Base-by-base conservation (phyloP, 2,329 filamentous ascomycete species). In the Phyllosticta paracitricarpa region DNA sequence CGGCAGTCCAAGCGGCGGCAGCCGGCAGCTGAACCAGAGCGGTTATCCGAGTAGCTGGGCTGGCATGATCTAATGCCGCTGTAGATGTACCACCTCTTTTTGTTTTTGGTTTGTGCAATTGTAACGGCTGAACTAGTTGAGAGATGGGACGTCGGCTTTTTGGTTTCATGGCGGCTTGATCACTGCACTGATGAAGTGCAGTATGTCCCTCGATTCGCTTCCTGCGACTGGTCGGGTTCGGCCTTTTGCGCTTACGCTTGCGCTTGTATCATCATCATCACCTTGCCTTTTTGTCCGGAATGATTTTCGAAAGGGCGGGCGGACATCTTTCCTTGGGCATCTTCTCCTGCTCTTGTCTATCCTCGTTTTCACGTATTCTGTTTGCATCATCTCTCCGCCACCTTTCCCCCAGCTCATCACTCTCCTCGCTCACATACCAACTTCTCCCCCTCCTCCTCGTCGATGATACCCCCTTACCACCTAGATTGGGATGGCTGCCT, bases 11-110 rank as follows among this genome's bases (percentile, higher is more conserved):
- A 48, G 40, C 40, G 40, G 40, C 40, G 40, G 40, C 40, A 19
- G 40, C 40, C 40, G 40, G 14, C 40, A 48, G 40, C 7, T 48
- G 40, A 48, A 19, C 40, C 40, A 48, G n/a, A 14, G 40, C 40
- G 40, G 40, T 17, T 48, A 48, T 19, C 40, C 40, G 4, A 48
- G 14, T 7, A 56, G 25, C 40, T 61, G 58, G 58, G 54, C 54
- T 9, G 54, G 58, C 54, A 61, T 61, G 54, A 61, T 61, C 24
- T 61, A 51, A 35, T 8, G 25, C 14, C 19, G 19, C 25, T 61
- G 58, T 61, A 61, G 58, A 61, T 56, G 58, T 61, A 53, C 51
- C 19, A 53, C 55, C 19, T 59, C 33, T n/a, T 10, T 28, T 9
- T 48, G 40, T 48, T n/a, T n/a, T 7, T 17, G n/a, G 6, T 40